These are phyloP conservation scores for Syncephalastrum monosporum DNA, from an alignment of 371 early-diverging fungal genomes.

Conservation along the genomic window DNA sequence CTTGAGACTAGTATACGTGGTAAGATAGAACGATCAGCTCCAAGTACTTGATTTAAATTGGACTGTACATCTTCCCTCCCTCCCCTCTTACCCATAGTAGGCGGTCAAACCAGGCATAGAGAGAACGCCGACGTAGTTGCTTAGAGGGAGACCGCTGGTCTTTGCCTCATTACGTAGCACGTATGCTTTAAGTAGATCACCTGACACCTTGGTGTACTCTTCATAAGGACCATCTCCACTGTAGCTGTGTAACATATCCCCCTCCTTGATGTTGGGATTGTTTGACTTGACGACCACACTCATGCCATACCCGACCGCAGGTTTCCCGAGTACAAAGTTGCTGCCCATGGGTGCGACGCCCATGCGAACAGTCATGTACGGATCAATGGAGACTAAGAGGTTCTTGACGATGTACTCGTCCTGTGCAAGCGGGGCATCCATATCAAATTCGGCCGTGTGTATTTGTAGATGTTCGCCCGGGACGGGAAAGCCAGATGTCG, in stretches of 20 bases:
- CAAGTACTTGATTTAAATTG: no score
- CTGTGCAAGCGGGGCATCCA: slow-evolving; percentile 40
- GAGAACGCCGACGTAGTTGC: slow-evolving; percentile 51
- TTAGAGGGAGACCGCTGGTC: slow-evolving; percentile 35
- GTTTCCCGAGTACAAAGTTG: slow-evolving; percentile 56
- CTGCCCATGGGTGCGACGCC: slow-evolving; percentile 35
- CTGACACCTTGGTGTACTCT: slow-evolving; percentile 38
- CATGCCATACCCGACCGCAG: slow-evolving; percentile 57
- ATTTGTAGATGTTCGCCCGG: slow-evolving; percentile 45
- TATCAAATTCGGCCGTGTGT: slow-evolving; percentile 32
- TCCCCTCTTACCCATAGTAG: slow-evolving; percentile 31
- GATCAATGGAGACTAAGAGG: slow-evolving; percentile 41
- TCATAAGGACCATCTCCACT: slow-evolving; percentile 43
- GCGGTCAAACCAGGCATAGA: slow-evolving; percentile 55
- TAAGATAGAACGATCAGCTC: not conserved
- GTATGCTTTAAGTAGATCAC: slow-evolving; percentile 14
- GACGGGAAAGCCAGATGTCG: slow-evolving; percentile 30
- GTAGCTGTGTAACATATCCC: slow-evolving; percentile 50
- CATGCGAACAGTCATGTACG: slow-evolving; percentile 68
- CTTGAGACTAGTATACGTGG: no score
- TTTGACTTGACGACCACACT: slow-evolving; percentile 58
- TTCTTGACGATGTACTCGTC: slow-evolving; percentile 54
- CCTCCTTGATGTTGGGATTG: slow-evolving; percentile 50
- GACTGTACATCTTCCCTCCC: no score
- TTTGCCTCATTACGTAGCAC: slow-evolving; percentile 33